phyloP scores from a whole-genome alignment of 148 eudicot genomes.

The Bassia scoparia region DNA sequence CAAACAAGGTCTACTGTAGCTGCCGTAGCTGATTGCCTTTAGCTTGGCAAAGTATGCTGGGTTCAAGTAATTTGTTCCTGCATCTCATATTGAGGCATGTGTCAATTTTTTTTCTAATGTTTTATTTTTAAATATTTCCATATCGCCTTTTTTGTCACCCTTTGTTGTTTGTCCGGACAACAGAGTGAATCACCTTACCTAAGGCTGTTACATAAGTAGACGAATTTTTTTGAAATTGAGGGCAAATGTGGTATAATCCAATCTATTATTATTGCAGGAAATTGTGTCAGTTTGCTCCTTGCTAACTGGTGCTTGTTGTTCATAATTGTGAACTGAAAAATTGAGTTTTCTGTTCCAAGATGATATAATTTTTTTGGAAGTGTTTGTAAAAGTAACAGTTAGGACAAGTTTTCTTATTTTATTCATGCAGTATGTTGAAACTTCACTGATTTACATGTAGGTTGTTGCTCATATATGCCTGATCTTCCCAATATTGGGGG shows the following conservation, averaged over 20 bases:
- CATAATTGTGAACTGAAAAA: not conserved
- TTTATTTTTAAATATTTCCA: too few species aligned
- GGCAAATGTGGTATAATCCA: too few species aligned
- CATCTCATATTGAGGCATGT: not conserved
- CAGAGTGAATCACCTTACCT: too few species aligned
- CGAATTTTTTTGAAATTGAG: too few species aligned
- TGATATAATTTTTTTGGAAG: not conserved
- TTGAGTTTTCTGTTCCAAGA: not conserved
- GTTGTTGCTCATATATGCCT: conserved; percentile 99
- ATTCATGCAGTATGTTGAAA: not conserved
- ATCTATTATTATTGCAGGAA: too few species aligned
- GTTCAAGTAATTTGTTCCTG: conserved; percentile 56
- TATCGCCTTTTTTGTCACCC: too few species aligned
- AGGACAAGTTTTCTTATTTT: not conserved
- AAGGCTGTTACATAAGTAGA: too few species aligned
- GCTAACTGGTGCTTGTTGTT: not conserved
- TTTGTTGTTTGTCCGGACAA: too few species aligned
- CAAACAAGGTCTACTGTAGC: conserved; percentile 97
- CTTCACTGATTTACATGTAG: conserved; percentile 35
- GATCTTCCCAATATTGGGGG: conserved; percentile 99
- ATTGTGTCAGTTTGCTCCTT: too few species aligned
- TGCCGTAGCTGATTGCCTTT: conserved; percentile 98
- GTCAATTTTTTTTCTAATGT: not conserved
- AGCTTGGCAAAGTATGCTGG: conserved; percentile 99
- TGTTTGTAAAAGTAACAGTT: not conserved